Evolutionary conservation across 352 stramenopile species (phyloP).

Genomic region (Pythium insidiosum): DNA sequence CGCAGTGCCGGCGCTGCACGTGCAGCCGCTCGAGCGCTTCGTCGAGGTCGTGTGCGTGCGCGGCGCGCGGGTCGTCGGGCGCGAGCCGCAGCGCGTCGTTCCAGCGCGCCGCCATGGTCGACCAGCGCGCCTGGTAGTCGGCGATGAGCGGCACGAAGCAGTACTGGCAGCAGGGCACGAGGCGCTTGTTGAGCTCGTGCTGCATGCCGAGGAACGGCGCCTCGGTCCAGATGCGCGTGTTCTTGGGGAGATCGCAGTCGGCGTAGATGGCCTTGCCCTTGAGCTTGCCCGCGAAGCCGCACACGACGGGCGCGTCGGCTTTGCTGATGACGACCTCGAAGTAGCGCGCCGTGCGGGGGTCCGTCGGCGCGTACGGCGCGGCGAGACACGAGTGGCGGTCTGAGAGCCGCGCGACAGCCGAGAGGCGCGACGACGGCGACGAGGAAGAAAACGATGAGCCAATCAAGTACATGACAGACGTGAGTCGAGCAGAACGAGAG

Average conservation of each 20-base stretch:
- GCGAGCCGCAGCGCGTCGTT: constrained; percentile 9
- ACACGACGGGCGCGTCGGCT: constrained; percentile 49
- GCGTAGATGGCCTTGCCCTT: constrained; percentile 77
- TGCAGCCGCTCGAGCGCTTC: constrained; percentile 27
- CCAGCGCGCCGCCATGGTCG: constrained; percentile 26
- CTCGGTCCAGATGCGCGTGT: constrained; percentile 59
- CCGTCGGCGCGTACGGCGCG: constrained; percentile 39
- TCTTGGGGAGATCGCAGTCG: constrained; percentile 30
- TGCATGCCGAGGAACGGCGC: constrained; percentile 67
- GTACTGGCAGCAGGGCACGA: constrained; percentile 50
- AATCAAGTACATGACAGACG: neutral
- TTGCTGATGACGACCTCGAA: constrained; percentile 61
- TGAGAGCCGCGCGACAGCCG: constrained; percentile 6
- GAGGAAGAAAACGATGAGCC: constrained; percentile 4
- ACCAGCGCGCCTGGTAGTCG: constrained; percentile 41
- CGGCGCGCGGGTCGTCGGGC: constrained; percentile 11
- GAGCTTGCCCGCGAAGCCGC: constrained; percentile 36
- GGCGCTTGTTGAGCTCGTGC: constrained; percentile 34
- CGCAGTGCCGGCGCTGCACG: constrained; percentile 39
- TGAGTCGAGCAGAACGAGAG: neutral
- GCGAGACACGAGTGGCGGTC: constrained; percentile 40
- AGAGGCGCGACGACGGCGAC: no score
- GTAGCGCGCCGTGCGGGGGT: constrained; percentile 39
- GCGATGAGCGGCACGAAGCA: constrained; percentile 61
- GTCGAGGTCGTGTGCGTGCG: constrained; percentile 22